Evolutionary conservation across 495 filamentous ascomycete species (phyloP).

Genomic region (Melanomma pulvis-pyrius): DNA sequence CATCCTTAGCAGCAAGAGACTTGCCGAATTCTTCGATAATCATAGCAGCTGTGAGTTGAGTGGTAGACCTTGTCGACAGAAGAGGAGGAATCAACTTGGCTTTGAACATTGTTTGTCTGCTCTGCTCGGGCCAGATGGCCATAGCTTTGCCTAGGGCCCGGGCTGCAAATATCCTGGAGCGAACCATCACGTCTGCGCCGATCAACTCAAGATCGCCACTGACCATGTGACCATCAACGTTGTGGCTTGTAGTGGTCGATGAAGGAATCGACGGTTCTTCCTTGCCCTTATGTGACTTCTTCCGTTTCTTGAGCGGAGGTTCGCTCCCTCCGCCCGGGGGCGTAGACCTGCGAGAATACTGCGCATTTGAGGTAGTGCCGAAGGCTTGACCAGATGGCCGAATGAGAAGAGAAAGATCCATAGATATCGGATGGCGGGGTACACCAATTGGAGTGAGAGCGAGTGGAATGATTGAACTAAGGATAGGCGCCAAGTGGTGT

Average conservation of each 20-base stretch:
- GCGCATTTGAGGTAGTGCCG: conserved; percentile 40
- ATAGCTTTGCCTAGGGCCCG: conserved; percentile 79
- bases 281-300: conserved; percentile 81
- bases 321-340: conserved; percentile 55
- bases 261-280: conserved; percentile 49
- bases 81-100: conserved; percentile 64
- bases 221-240: conserved; percentile 97
- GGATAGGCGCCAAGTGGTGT: conserved; percentile 60
- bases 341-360: conserved; percentile 59
- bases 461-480: conserved; percentile 75
- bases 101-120: conserved; percentile 55
- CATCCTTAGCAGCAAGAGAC: conserved; percentile 51
- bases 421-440: conserved; percentile 81
- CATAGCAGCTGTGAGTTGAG: conserved; percentile 80
- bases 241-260: conserved; percentile 67
- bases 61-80: conserved; percentile 72
- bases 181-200: conserved; percentile 80
- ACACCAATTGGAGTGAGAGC: conserved; percentile 90
- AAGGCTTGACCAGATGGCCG: conserved; percentile 90
- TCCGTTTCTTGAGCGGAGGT: conserved; percentile 68
- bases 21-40: conserved; percentile 85
- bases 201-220: conserved; percentile 94
- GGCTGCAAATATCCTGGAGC: conserved; percentile 84
- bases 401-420: conserved; percentile 85
- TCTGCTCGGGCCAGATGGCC: conserved; percentile 57